Conservation (phyloP, 768 basidiomycete species). For the Podaxis sp. region DNA sequence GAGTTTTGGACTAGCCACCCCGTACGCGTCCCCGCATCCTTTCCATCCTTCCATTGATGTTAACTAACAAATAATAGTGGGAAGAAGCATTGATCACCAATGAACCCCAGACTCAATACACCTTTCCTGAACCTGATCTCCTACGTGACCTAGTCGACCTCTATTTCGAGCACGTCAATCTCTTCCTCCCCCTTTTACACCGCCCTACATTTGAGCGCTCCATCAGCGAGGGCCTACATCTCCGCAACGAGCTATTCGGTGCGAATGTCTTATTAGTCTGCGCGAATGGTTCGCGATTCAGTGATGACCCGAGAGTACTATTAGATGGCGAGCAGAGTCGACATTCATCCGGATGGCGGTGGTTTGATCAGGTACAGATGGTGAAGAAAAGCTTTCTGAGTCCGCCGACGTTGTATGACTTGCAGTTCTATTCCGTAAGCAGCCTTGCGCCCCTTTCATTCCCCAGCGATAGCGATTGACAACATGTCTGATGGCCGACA, state of each 20-base stretch:
- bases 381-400: conserved; percentile 58
- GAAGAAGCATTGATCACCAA: conserved; percentile 21
- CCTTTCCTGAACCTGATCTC: conserved; percentile 51
- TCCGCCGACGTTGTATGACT: conserved; percentile 65
- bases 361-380: conserved; percentile 65
- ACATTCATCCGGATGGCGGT: conserved; percentile 60
- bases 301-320: conserved; percentile 52
- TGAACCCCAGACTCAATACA: conserved; percentile 22
- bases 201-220: conserved; percentile 59
- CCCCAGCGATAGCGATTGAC: not conserved
- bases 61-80: conserved; percentile 27
- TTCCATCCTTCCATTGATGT: not conserved
- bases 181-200: conserved; percentile 67
- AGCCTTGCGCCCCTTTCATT: not conserved
- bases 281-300: conserved; percentile 59
- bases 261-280: conserved; percentile 64
- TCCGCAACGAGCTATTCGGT: conserved; percentile 47
- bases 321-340: conserved; percentile 31
- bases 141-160: conserved; percentile 47
- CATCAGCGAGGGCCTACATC: conserved; percentile 44
- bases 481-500: not conserved
- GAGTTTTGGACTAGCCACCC: conserved; percentile 35
- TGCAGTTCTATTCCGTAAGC: conserved; percentile 58
- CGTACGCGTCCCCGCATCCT: conserved; percentile 19
- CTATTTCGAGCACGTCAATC: conserved; percentile 59